Evolutionary conservation across 2,329 filamentous ascomycete genomes (phyloP), one percentile per base, ranked within the genome.

Genomic region (Boeremia exigua): DNA sequence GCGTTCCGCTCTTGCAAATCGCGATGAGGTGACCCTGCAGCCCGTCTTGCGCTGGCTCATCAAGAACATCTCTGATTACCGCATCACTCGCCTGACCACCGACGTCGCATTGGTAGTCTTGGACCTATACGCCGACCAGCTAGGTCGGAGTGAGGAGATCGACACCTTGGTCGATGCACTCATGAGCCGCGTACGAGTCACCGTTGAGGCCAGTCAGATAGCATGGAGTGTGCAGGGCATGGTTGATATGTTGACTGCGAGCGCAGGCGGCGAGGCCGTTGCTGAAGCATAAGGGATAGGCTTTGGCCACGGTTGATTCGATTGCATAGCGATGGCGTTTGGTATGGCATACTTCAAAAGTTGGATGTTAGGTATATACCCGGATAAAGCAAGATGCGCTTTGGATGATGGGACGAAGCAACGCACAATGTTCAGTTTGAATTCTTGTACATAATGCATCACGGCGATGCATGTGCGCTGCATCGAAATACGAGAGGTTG

Each of bases 181-280:
- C 60, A 86, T 89, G 71, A 79, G 83, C 40, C 82, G 88, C 34
- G 94, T 98, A 17, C 84, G 86, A 59, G 80, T 84, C 36, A 91
- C 95, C 74, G 89, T 93, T 10, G 91, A 96, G 75, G 87, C 89
- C 68, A 91, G 92, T 19, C 90, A 96, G 77, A 83, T 90, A 70
- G 93, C 94, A 2, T 88, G 86, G 65, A 87, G 90, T 77, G 93
- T 91, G 10, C 85, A 85, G 63, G 95, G 94, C 2, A 97, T 98
- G 93, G 78, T 98, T 61, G 91, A 94, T 66, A 89, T 90, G 79
- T 76, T 90, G 61, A 85, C 89, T 67, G 81, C 83, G 62, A 86
- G 90, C 69, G 80, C 83, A n/a, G 65, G 49, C 8, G 55, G 48
- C 27, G 59, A 61, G 28, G 61, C 25, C 12, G 54, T 38, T 14